These are phyloP conservation scores for Erodium trifolium DNA, from an alignment of 441 rosid genomes.

Conservation along the genomic window DNA sequence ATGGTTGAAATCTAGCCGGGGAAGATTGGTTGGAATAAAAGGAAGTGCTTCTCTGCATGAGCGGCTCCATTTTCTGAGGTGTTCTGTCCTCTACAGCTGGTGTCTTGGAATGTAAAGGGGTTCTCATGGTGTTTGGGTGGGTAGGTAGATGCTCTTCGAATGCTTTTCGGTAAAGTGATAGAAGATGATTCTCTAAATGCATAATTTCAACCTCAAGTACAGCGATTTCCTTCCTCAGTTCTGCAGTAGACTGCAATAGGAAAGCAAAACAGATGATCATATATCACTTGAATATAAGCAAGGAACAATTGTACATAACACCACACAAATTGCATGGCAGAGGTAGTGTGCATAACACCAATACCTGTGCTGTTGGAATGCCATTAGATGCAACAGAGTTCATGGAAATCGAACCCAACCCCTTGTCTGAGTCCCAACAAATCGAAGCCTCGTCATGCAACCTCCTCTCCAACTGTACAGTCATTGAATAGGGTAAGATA, in stretches of 20 bases:
- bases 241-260: slow-evolving; percentile 44
- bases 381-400: slow-evolving; percentile 23
- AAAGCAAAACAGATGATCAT: slow-evolving; percentile 6
- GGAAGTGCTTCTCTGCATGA: slow-evolving; percentile 19
- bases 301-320: not conserved
- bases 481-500: slow-evolving; percentile 18
- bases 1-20: slow-evolving; percentile 35
- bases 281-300: not conserved
- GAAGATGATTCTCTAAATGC: slow-evolving; percentile 52
- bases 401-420: slow-evolving; percentile 20
- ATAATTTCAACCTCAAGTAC: slow-evolving; percentile 57
- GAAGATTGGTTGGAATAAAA: slow-evolving; percentile 32
- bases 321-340: not conserved
- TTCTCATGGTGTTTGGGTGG: slow-evolving; percentile 25
- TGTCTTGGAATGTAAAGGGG: slow-evolving; percentile 12
- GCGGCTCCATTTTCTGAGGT: slow-evolving; percentile 23
- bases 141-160: slow-evolving; percentile 41
- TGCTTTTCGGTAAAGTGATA: slow-evolving; percentile 66
- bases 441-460: slow-evolving; percentile 19
- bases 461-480: slow-evolving; percentile 25
- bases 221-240: slow-evolving; percentile 59
- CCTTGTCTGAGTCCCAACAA: slow-evolving; percentile 23
- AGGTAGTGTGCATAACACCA: not conserved
- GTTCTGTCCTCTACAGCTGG: slow-evolving; percentile 6
- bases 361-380: slow-evolving; percentile 33